These are phyloP conservation scores for Tricholoma matsutake DNA, from an alignment of 768 basidiomycete genomes.

Conservation along the genomic window DNA sequence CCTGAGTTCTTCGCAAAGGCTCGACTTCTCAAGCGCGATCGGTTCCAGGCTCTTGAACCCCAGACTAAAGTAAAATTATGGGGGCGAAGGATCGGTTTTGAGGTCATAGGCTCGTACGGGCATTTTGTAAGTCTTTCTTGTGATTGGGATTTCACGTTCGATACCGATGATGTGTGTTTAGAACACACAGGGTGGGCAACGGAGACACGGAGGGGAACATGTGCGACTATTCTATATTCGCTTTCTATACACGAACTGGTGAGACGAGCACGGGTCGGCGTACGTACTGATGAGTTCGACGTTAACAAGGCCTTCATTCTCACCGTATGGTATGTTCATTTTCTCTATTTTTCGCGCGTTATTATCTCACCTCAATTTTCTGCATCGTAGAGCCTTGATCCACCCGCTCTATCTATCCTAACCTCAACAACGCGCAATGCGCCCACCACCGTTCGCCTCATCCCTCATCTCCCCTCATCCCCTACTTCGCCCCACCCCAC, in stretches of 20 bases:
- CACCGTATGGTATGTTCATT: not conserved
- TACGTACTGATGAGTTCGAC: too few relatives aligned
- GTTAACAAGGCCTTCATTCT: too few relatives aligned
- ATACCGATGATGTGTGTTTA: not conserved
- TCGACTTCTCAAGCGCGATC: too few relatives aligned
- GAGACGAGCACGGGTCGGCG: too few relatives aligned
- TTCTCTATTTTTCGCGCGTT: not conserved
- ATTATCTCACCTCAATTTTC: not conserved
- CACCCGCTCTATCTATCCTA: not conserved
- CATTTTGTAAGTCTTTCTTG: not conserved
- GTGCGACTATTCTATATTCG: not conserved
- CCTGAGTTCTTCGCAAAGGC: too few relatives aligned
- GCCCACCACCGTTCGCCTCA: not conserved
- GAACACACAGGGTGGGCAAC: not conserved
- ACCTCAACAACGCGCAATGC: not conserved
- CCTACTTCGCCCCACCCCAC: not conserved
- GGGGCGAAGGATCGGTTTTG: too few relatives aligned
- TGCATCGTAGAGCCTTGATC: not conserved
- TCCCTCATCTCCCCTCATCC: not conserved
- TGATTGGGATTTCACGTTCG: not conserved
- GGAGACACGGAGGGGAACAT: not conserved
- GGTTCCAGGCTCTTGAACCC: too few relatives aligned
- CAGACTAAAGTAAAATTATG: too few relatives aligned
- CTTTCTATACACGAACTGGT: too few relatives aligned
- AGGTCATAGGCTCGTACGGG: not conserved